Evolutionary conservation across 805 yeast species (phyloP), one percentile per base, ranked within the genome.

Genomic region (Kazachstania kunashirensis): DNA sequence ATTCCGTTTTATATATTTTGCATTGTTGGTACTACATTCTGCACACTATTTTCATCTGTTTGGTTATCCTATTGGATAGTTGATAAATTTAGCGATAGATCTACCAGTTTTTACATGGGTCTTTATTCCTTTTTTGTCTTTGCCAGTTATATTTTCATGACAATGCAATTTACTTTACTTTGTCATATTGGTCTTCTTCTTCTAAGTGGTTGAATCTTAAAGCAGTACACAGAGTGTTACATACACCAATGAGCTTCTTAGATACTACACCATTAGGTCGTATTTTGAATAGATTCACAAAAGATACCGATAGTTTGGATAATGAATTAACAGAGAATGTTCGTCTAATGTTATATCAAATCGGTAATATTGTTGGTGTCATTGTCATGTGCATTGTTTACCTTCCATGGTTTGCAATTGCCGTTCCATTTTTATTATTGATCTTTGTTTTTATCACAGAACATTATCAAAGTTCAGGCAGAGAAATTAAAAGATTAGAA

Each of bases 231-330:
- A 70, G 68, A 30, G 65, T 85, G 13, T 61, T 85, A 41, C 78
- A 77, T 42, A 78, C 92, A 1, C 94, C 94, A 29, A 82, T 84
- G 89, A 61, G 79, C 0, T 85, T 72, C 52, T 73, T 84, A 65
- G 95, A 85, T 55, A 77, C 85, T 5, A 81, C 94, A 0, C 96
- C 96, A 2, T 66, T 83, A 59, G 95, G 96, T 4, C 72, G 95
- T 49, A 79, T 85, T 41, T 65, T 85, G 52, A 85, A 84, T 59
- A 66, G 95, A 44, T 85, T 85, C 54, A 84, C 95, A 2, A 84
- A 84, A 48, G 96, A 85, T 57, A 80, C 92, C 0, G 94, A 85
- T 54, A 77, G 78, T 24, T 64, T 84, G 55, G 95, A 85, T 55
- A 83, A 84, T 52, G 89, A 82, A 59, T 57, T 85, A 43, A 69